Evolutionary conservation across 768 basidiomycete species (phyloP).

Genomic region (Paxillus ammoniavirescens): DNA sequence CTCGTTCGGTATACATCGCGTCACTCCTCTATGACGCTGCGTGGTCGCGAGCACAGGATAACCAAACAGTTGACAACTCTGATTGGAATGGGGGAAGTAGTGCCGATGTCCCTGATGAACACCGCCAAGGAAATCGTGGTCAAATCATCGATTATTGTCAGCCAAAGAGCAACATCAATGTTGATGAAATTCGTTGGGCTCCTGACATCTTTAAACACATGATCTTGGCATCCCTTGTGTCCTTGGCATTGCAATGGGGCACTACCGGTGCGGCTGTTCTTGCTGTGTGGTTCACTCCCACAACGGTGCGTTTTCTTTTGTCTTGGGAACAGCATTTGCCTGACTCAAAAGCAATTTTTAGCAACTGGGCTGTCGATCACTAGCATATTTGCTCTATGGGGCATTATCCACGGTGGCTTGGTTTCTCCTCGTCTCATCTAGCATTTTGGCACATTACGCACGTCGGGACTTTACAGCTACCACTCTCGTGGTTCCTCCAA

Average conservation of each 20-base stretch:
- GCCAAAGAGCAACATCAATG: constrained; percentile 2
- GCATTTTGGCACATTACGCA: constrained; percentile 22
- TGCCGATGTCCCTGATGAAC: constrained; percentile 5
- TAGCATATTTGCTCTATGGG: constrained; percentile 31
- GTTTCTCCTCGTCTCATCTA: constrained; percentile 31
- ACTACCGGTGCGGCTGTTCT: constrained; percentile 30
- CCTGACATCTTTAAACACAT: constrained; percentile 1
- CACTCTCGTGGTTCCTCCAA: neutral
- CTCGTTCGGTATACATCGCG: constrained; percentile 11
- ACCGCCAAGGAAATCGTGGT: constrained; percentile 10
- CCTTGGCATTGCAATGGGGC: constrained; percentile 33
- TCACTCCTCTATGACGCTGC: constrained; percentile 19
- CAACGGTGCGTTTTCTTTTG: constrained; percentile 13
- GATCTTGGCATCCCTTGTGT: constrained; percentile 19
- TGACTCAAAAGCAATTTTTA: neutral
- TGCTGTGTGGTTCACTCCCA: constrained; percentile 30
- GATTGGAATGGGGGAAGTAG: neutral
- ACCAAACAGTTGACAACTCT: constrained; percentile 1
- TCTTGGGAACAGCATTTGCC: neutral
- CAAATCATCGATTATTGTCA: constrained; percentile 28
- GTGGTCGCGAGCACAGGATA: constrained; percentile 2
- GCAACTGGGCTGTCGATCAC: constrained; percentile 36
- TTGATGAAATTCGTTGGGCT: constrained; percentile 16
- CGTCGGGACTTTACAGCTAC: neutral
- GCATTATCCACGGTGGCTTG: constrained; percentile 28